Percentiles rank a stretch among this genome's conserved stretches.
Conservation (phyloP, 2,329 filamentous ascomycete species). For the Penicillium sp. region DNA sequence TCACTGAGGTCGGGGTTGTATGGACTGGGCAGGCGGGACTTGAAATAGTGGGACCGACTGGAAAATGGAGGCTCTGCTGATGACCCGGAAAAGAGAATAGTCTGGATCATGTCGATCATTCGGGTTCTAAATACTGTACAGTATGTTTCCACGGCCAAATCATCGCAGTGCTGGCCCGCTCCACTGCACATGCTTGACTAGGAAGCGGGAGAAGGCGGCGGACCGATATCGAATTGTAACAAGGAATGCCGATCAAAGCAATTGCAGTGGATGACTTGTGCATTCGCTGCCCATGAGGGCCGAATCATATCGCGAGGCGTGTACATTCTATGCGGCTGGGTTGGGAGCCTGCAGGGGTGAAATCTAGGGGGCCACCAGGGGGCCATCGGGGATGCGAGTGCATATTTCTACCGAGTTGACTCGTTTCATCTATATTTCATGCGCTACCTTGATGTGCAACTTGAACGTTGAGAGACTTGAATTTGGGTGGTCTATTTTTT, state of each 20-base stretch:
- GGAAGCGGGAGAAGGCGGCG: neutral
- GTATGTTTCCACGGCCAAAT: neutral
- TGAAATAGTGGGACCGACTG: neutral
- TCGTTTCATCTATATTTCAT: neutral
- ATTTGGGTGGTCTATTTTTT: neutral
- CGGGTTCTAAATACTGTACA: neutral
- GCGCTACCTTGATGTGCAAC: neutral
- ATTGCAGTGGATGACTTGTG: neutral
- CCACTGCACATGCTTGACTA: neutral
- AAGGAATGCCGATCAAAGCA: neutral
- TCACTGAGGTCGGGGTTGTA: neutral
- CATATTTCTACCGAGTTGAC: neutral
- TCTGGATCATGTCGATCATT: neutral
- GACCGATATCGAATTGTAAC: neutral
- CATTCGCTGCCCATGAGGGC: neutral
- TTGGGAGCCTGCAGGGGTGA: neutral
- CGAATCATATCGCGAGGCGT: neutral
- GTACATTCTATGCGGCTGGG: neutral
- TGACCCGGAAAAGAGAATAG: neutral
- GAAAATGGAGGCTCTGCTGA: neutral
- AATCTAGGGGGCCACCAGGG: neutral
- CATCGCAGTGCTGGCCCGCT: neutral
- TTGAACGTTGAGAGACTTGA: neutral
- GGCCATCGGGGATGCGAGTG: neutral
- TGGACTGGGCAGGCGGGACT: neutral